These are phyloP conservation scores for Sporothrix inflata DNA, from an alignment of 2,329 filamentous ascomycete species.

Conservation along the genomic window DNA sequence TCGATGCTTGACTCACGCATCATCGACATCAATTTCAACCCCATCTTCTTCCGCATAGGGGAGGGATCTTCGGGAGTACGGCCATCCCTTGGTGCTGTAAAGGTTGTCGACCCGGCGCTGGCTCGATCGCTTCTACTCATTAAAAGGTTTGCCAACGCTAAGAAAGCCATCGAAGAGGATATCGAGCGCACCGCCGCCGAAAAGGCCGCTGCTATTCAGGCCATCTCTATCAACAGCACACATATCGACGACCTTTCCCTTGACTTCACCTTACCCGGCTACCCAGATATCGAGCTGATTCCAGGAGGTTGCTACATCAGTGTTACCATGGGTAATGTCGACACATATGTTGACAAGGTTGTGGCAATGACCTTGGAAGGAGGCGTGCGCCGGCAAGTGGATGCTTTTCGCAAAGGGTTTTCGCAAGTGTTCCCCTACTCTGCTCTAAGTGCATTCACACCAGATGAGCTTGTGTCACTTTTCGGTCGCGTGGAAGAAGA, in stretches of 20 bases:
- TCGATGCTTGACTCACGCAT: slow-evolving; percentile 99
- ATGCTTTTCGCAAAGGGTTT: slow-evolving; percentile 89
- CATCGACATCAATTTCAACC: slow-evolving; percentile 96
- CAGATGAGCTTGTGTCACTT: slow-evolving; percentile 90
- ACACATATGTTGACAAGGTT: slow-evolving; percentile 82
- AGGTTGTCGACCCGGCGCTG: slow-evolving; percentile 82
- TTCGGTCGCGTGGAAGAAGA: slow-evolving; percentile 94
- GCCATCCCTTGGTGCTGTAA: slow-evolving; percentile 86
- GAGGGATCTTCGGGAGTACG: slow-evolving; percentile 69
- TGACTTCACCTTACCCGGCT: slow-evolving; percentile 93
- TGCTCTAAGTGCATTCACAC: slow-evolving; percentile 89
- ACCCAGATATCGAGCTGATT: slow-evolving; percentile 81
- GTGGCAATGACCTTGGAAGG: slow-evolving; percentile 89
- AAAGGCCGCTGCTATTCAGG: slow-evolving; percentile 70
- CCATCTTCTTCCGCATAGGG: slow-evolving; percentile 94
- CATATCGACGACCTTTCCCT: slow-evolving; percentile 84
- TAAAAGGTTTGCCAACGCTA: slow-evolving; percentile 82
- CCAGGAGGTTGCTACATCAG: slow-evolving; percentile 72
- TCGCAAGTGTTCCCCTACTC: slow-evolving; percentile 96
- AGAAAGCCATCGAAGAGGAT: slow-evolving; percentile 78
- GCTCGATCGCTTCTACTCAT: slow-evolving; percentile 84
- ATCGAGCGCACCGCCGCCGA: slow-evolving; percentile 65
- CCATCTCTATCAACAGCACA: slow-evolving; percentile 74
- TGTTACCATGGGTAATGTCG: slow-evolving; percentile 91
- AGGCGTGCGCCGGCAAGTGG: slow-evolving; percentile 84